Evolutionary conservation across 2,329 filamentous ascomycete species (phyloP).

Genomic region (Aureobasidium musti): DNA sequence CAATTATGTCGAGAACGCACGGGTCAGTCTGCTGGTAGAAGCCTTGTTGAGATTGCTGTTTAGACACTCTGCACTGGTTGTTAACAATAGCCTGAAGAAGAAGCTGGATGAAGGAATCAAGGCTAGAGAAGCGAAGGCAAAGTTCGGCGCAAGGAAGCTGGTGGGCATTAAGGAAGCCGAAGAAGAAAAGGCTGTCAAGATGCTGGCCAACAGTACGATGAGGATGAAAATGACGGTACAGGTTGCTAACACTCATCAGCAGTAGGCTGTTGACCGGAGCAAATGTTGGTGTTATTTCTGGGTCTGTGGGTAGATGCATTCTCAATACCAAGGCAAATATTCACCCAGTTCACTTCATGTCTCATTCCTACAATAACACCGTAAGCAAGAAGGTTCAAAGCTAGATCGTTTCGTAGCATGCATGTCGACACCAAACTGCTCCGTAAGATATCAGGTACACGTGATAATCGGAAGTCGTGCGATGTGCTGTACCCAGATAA

Average conservation of each 20-base stretch:
- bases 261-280: not conserved
- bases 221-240: constrained; percentile 36
- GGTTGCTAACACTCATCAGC: constrained; percentile 1
- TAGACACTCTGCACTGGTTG: constrained; percentile 39
- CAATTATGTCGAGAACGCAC: constrained; percentile 67
- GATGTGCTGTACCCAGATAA: too few species aligned
- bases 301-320: too few species aligned
- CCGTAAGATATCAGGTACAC: too few species aligned
- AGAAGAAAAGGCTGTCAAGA: constrained; percentile 42
- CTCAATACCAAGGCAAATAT: not conserved
- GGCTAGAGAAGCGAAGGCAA: constrained; percentile 51
- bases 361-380: too few species aligned
- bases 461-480: too few species aligned
- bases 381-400: too few species aligned
- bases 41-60: constrained; percentile 59
- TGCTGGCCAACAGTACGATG: constrained; percentile 42
- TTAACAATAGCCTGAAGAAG: constrained; percentile 43
- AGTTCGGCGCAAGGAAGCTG: constrained; percentile 50
- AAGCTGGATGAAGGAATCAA: constrained; percentile 58
- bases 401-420: too few species aligned
- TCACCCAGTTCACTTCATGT: too few species aligned
- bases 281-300: too few species aligned
- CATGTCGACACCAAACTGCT: too few species aligned
- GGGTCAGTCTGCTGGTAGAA: constrained; percentile 70
- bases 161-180: constrained; percentile 41